Evolutionary conservation across 164 flowering plant genomes (phyloP).

Genomic region (Hamamelis virginiana): DNA sequence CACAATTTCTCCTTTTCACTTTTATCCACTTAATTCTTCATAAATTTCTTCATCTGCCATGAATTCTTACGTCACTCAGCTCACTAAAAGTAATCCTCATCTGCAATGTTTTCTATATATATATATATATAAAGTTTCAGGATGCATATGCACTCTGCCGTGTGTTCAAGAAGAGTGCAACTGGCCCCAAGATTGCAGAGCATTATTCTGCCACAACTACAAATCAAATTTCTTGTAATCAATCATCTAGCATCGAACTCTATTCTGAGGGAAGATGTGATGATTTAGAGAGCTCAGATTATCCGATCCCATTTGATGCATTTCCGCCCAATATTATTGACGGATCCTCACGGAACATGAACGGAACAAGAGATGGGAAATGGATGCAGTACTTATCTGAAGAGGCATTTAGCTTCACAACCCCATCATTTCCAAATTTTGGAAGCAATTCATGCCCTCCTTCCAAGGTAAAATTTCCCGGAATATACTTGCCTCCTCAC

Average conservation of each 20-base stretch:
- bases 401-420: conserved; percentile 41
- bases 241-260: conserved; percentile 43
- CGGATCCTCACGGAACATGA: conserved; percentile 18
- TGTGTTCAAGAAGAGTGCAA: conserved; percentile 69
- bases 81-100: too few species aligned
- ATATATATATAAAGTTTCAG: conserved; percentile 34
- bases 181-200: conserved; percentile 42
- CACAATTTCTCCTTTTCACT: neutral
- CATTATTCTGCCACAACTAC: conserved; percentile 15
- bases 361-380: conserved; percentile 32
- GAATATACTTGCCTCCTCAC: too few species aligned
- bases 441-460: conserved; percentile 40
- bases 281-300: conserved; percentile 36
- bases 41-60: too few species aligned
- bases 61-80: too few species aligned
- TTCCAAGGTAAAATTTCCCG: conserved; percentile 50
- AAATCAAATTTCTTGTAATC: conserved; percentile 31
- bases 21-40: too few species aligned
- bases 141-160: conserved; percentile 96
- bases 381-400: conserved; percentile 70
- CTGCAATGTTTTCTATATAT: too few species aligned
- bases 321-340: conserved; percentile 27
- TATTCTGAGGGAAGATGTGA: conserved; percentile 56
- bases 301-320: conserved; percentile 32
- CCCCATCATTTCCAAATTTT: conserved; percentile 34